Percentiles rank a stretch among this genome's conserved stretches.
phyloP scores from a whole-genome alignment of 2,329 filamentous ascomycete genomes.

The Meredithiella fracta region DNA sequence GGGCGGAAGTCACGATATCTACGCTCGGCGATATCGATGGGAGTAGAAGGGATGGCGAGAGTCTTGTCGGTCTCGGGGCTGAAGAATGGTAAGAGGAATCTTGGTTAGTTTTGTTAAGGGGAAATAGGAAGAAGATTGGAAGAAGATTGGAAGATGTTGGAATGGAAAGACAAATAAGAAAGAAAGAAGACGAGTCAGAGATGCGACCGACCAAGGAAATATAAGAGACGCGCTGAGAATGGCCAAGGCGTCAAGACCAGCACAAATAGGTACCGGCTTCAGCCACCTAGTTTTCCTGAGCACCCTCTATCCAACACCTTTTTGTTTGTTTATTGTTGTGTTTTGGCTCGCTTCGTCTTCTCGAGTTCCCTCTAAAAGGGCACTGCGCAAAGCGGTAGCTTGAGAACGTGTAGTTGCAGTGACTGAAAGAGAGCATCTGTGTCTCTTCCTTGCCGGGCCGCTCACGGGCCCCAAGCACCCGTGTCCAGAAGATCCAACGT shows the following conservation, averaged over 20 bases:
- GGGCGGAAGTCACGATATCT: slow-evolving; percentile 40
- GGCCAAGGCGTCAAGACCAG: neutral
- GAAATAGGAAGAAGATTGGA: neutral
- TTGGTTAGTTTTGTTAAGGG: slow-evolving; percentile 5
- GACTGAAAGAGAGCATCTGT: no score
- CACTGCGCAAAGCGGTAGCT: neutral
- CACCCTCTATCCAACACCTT: neutral
- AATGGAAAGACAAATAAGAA: slow-evolving; percentile 10
- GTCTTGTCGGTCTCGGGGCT: slow-evolving; percentile 38
- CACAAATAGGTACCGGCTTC: neutral
- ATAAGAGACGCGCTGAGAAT: slow-evolving; percentile 3
- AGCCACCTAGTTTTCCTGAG: slow-evolving; percentile 1
- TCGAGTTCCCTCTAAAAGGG: neutral
- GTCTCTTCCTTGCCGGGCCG: no score
- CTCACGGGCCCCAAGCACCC: no score
- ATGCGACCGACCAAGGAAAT: slow-evolving; percentile 1
- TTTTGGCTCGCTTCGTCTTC: neutral
- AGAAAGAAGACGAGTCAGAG: slow-evolving; percentile 3
- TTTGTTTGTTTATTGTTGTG: slow-evolving; percentile 12
- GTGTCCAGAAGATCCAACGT: neutral
- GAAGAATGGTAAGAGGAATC: slow-evolving; percentile 14
- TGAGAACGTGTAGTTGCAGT: neutral
- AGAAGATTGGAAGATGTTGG: slow-evolving; percentile 3
- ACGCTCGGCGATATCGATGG: slow-evolving; percentile 48
- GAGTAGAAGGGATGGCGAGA: slow-evolving; percentile 29